phyloP scores from a whole-genome alignment of 2,329 filamentous ascomycete genomes.

The Simplicillium aogashimaense region DNA sequence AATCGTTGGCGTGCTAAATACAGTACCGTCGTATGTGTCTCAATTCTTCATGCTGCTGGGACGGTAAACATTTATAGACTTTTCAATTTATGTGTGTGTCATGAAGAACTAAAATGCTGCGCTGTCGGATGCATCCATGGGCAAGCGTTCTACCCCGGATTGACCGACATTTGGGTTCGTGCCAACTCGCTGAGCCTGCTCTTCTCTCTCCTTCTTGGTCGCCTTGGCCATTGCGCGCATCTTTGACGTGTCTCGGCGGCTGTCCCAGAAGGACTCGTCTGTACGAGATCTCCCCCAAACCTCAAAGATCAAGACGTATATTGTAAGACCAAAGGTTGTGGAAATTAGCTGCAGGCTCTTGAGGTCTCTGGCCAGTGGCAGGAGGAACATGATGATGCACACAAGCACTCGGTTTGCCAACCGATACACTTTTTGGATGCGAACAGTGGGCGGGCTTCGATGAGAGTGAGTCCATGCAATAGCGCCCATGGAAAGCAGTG shows the following conservation, averaged over 20 bases:
- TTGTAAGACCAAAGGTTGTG: conserved; percentile 30
- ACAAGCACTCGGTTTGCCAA: conserved; percentile 39
- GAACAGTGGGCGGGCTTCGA: conserved; percentile 36
- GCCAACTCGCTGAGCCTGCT: background rate
- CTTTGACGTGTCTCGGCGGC: background rate
- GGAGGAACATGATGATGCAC: conserved; percentile 40
- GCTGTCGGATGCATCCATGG: background rate
- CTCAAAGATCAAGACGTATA: conserved; percentile 37
- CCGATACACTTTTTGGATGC: conserved; percentile 39
- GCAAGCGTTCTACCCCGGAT: background rate
- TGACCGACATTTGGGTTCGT: background rate
- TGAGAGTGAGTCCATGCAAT: conserved; percentile 48
- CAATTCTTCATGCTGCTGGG: no score
- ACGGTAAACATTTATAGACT: no score
- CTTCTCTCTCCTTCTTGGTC: background rate
- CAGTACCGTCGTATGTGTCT: no score
- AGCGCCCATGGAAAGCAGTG: conserved; percentile 41
- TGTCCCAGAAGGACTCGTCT: conserved; percentile 25
- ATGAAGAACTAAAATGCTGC: background rate
- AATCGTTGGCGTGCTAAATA: no score
- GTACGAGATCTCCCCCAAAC: conserved; percentile 37
- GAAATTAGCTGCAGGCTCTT: conserved; percentile 35
- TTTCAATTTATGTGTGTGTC: no score
- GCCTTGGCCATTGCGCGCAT: background rate
- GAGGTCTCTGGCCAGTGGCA: conserved; percentile 38